Evolutionary conservation across 1,284 basidiomycete genomes (phyloP).

Genomic region (Ganoderma multipileum): DNA sequence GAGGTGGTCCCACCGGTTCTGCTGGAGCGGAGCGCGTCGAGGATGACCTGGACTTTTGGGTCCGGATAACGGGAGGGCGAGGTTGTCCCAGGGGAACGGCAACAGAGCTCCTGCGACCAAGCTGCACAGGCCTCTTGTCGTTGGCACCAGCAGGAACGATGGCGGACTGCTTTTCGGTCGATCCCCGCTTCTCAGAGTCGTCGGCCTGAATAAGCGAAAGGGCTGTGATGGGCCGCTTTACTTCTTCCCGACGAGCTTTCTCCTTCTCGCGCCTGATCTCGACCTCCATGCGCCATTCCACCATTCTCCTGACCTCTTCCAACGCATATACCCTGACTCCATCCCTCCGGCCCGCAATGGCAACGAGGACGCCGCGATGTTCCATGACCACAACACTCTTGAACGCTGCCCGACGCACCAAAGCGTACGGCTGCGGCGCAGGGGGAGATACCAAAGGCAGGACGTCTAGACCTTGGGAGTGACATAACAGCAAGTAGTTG

Average conservation of each 20-base stretch:
- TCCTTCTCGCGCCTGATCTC: conserved; percentile 78
- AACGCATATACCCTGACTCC: conserved; percentile 85
- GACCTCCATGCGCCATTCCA: conserved; percentile 86
- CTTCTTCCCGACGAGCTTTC: conserved; percentile 65
- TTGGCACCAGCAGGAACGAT: conserved; percentile 40
- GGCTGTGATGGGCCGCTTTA: conserved; percentile 51
- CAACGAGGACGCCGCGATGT: conserved; percentile 83
- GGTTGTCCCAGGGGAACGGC: conserved; percentile 31
- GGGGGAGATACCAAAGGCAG: conserved; percentile 77
- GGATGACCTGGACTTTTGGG: conserved; percentile 34
- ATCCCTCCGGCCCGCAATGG: conserved; percentile 82
- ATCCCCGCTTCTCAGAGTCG: conserved; percentile 33
- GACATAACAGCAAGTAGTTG: conserved; percentile 82
- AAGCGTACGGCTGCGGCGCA: conserved; percentile 74
- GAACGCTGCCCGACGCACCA: conserved; percentile 80
- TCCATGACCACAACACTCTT: conserved; percentile 90
- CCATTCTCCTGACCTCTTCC: conserved; percentile 81
- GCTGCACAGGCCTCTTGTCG: conserved; percentile 29
- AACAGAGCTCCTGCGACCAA: conserved; percentile 33
- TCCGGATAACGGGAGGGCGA: conserved; percentile 29
- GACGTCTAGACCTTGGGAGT: conserved; percentile 82
- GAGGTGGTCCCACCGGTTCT: conserved; percentile 56
- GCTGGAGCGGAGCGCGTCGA: conserved; percentile 33
- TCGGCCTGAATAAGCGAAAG: conserved; percentile 29
- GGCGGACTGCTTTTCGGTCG: conserved; percentile 46